Evolutionary conservation across 345 rosid species (phyloP), one percentile per base, ranked within the genome.

Genomic region (Excoecaria agallocha): DNA sequence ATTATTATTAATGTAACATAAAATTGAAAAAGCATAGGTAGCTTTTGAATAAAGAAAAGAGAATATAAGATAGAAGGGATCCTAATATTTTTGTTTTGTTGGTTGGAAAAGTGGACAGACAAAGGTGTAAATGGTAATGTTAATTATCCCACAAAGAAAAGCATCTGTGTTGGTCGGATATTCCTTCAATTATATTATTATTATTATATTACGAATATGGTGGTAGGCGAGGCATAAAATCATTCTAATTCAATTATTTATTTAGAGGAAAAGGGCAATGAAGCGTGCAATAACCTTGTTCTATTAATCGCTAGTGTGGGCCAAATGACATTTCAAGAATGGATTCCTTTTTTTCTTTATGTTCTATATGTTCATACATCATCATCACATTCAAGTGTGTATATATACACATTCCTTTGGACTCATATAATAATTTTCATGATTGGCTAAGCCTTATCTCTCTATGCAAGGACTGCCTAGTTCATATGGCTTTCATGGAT

Each of bases 231-330:
- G 30, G 30, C 30, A 30, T 30, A 30, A 30, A 30, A 30, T 30
- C 30, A 30, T 30, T 30, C 30, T 0, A 30, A 30, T 30, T 30
- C 30, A 30, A 30, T 30, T 30, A 30, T 60, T 6, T 54, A 10
- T 37, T 35, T 16, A 35, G 49, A 37, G 30, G 24, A 38, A 38
- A 69, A 54, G 30, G 62, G 50, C 9, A 37, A 7, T 41, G 35
- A 54, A 54, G 72, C 72, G 72, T 69, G 72, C 72, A 54, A 19
- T 17, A 52, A 52, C 61, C 71, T 35, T 15, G 43, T 61, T 61
- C 66, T 61, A 13, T 37, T 16, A 37, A 12, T 61, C 20, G 10
- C 25, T 41, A 52, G 46, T 70, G 66, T 24, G 74, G 66, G 16
- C 74, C 74, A 22, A 24, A 41, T 16, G 22, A 9, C 22, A 71